Conservation (phyloP, 202 grass and related monocot species). For the Eragrostis tef region DNA sequence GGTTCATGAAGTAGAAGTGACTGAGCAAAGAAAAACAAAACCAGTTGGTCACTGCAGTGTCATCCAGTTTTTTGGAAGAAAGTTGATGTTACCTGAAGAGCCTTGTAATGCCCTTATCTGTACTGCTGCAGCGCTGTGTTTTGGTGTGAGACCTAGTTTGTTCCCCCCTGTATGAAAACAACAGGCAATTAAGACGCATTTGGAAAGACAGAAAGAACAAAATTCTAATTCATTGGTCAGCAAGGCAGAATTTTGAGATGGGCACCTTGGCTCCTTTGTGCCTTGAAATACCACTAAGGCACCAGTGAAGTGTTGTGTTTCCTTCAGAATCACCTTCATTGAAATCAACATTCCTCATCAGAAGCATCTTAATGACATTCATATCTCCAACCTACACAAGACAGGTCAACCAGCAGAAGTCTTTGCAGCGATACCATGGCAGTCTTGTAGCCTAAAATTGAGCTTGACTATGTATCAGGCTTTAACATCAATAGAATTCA, state of each 20-base stretch:
- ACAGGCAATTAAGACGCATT: background rate
- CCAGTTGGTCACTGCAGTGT: constrained; percentile 28
- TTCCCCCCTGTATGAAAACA: constrained; percentile 54
- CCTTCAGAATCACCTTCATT: constrained; percentile 60
- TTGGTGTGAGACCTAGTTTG: constrained; percentile 63
- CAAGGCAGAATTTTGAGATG: constrained; percentile 11
- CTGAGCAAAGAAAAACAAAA: constrained; percentile 52
- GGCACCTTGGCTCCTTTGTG: constrained; percentile 60
- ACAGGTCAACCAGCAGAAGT: constrained; percentile 5
- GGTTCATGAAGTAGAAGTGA: constrained; percentile 57
- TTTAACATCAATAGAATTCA: background rate
- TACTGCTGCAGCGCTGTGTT: constrained; percentile 58
- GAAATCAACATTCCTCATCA: constrained; percentile 57
- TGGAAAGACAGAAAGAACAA: background rate
- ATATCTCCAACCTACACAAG: constrained; percentile 53
- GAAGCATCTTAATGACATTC: constrained; percentile 62
- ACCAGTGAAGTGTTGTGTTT: constrained; percentile 72
- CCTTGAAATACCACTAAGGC: constrained; percentile 57
- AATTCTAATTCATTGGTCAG: background rate
- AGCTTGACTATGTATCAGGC: background rate
- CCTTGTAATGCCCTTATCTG: constrained; percentile 66
- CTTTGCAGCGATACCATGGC: background rate
- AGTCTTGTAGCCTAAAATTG: background rate
- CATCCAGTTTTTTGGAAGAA: constrained; percentile 18
- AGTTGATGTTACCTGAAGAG: constrained; percentile 58